Percentiles rank a stretch among this genome's conserved stretches.
Evolutionary conservation across 2,329 filamentous ascomycete genomes (phyloP).

Genomic region (Talaromyces sp.): DNA sequence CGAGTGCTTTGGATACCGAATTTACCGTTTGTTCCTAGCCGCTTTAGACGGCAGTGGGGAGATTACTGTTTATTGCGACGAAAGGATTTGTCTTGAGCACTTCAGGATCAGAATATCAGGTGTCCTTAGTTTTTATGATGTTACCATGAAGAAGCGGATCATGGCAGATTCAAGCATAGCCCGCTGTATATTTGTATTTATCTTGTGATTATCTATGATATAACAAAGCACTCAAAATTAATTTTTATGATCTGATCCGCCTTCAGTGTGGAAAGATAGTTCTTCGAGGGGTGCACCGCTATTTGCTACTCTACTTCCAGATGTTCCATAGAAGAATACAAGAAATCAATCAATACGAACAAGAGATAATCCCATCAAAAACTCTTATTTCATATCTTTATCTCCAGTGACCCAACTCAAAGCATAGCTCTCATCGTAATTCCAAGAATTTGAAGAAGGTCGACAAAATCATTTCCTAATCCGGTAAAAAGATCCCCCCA

Average conservation of each 20-base stretch:
- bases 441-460: too few relatives aligned
- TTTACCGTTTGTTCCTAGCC: conserved; percentile 63
- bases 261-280: not conserved
- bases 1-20: conserved; percentile 81
- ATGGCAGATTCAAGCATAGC: not conserved
- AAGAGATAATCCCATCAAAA: too few relatives aligned
- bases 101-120: too few relatives aligned
- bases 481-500: conserved; percentile 35
- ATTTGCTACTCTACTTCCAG: not conserved
- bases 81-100: not conserved
- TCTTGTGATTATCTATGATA: not conserved
- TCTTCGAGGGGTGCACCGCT: not conserved
- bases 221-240: not conserved
- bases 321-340: too few relatives aligned
- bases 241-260: not conserved
- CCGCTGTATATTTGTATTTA: not conserved
- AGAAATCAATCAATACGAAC: too few relatives aligned
- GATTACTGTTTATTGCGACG: conserved; percentile 77
- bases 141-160: too few relatives aligned
- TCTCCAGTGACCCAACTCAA: not conserved
- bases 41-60: conserved; percentile 75
- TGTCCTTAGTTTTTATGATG: too few relatives aligned
- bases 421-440: not conserved
- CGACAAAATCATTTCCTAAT: conserved; percentile 27
- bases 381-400: too few relatives aligned